Base-by-base conservation (phyloP, 2,329 filamentous ascomycete genomes). In the Clarireedia sp. region DNA sequence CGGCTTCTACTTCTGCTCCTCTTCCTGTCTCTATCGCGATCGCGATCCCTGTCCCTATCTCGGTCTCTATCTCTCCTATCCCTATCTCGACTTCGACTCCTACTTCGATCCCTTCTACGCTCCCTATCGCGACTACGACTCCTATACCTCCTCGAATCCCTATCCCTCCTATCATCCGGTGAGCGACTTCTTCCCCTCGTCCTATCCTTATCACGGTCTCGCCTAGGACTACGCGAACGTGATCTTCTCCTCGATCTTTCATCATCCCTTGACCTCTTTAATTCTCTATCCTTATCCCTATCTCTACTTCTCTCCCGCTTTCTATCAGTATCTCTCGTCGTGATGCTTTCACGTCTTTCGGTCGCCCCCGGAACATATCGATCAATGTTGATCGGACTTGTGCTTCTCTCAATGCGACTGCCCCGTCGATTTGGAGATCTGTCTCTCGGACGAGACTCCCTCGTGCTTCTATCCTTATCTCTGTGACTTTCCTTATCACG, bases 341-440 rank as follows among this genome's bases (percentile, higher is more conserved):
- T 46, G n/a, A 53, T 60, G 51, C 63, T 66, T 14, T 60, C 61
- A 10, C 64, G 62, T 36, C 66, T 60, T 40, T 57, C 57, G 17
- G 55, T 59, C 21, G 60, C 59, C 26, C 62, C 63, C 41, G 67
- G 67, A 9, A 68, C 65, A 58, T 69, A 69, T 10, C 67, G 66
- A 51, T 69, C 67, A 38, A 69, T 68, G 29, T 67, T 65, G 17
- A 62, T 38, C 14, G 67, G 67, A 56, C 67, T 68, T 6, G 65
- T 66, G 36, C 64, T 67, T 54, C 67, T 64, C 40, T 67, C 65
- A 16, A 64, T 62, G 12, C 65, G 57, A 44, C 65, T 68, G 24
- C 59, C 55, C 29, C 65, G 58, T 57, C 64, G 63, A 7, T 59
- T 61, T 36, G 66, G 55, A 5, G 65, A 65, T 54, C 66, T 63